These are phyloP conservation scores for Eleusine indica DNA, from an alignment of 176 grass and related monocot genomes.

Conservation along the genomic window DNA sequence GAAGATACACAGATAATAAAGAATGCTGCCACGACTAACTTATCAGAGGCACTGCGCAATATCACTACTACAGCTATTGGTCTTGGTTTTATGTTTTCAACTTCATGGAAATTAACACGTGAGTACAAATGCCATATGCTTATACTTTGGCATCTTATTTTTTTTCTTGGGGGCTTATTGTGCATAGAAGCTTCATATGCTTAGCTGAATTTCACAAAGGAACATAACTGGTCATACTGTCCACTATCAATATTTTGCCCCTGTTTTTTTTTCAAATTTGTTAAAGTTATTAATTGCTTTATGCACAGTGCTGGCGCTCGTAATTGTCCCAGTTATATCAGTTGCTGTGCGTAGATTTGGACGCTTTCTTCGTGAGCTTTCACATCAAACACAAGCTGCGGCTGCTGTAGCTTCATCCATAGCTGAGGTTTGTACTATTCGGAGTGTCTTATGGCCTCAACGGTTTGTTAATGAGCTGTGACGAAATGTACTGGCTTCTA, in stretches of 20 bases:
- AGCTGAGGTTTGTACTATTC: conserved; percentile 70
- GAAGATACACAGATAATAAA: conserved; percentile 99
- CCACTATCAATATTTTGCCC: conserved; percentile 9
- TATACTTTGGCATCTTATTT: conserved; percentile 26
- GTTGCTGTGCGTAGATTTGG: conserved; percentile 80
- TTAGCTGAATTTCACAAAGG: conserved; percentile 16
- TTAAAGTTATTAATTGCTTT: conserved; percentile 38
- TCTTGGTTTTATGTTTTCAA: conserved; percentile 94
- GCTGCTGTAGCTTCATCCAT: conserved; percentile 94
- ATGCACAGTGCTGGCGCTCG: conserved; percentile 74
- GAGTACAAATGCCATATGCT: conserved; percentile 46
- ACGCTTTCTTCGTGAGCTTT: conserved; percentile 93
- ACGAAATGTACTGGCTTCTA: background rate
- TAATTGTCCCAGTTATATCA: conserved; percentile 83
- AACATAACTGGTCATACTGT: background rate
- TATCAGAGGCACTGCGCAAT: conserved; percentile 94
- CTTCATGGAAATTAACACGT: conserved; percentile 98
- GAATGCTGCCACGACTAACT: conserved; percentile 96
- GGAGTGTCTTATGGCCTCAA: conserved; percentile 14
- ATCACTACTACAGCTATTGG: conserved; percentile 85
- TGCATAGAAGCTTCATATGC: conserved; percentile 8
- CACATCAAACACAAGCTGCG: conserved; percentile 89
- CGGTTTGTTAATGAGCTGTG: conserved; percentile 7
- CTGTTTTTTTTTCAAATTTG: background rate
- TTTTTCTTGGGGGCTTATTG: background rate